Percentiles rank a stretch among this genome's conserved stretches.
phyloP scores from a whole-genome alignment of 106 monocot genomes.

The Ottelia alismoides region DNA sequence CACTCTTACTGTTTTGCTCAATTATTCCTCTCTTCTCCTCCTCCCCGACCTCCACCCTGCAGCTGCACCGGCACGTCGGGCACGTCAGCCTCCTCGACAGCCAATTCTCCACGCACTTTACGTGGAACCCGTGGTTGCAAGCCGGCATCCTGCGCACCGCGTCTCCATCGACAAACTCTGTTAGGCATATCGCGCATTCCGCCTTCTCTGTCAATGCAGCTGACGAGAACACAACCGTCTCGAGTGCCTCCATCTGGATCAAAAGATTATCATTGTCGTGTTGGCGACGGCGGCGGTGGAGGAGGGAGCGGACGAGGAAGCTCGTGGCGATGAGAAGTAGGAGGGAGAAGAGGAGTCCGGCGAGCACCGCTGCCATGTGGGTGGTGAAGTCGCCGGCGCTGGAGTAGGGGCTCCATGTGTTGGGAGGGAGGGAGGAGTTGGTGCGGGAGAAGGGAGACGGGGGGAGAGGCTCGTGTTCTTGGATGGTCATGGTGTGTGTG shows the following conservation, averaged over 20 bases:
- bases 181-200: conserved; percentile 45
- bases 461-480: too few species aligned
- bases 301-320: too few species aligned
- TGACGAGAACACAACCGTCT: conserved; percentile 18
- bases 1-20: too few species aligned
- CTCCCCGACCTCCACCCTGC: too few species aligned
- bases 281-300: not conserved
- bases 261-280: too few species aligned
- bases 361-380: conserved; percentile 11
- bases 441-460: too few species aligned
- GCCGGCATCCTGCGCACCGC: conserved; percentile 33
- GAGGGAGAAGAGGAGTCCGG: conserved; percentile 8
- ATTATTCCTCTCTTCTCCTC: too few species aligned
- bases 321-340: too few species aligned
- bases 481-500: too few species aligned
- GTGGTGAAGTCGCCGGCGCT: conserved; percentile 6
- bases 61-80: conserved; percentile 5
- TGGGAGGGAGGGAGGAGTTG: too few species aligned
- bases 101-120: conserved; percentile 45
- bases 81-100: conserved; percentile 4
- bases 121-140: too few species aligned
- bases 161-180: conserved; percentile 36
- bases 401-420: too few species aligned
- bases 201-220: conserved; percentile 19
- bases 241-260: conserved; percentile 19